Evolutionary conservation across 2,329 filamentous ascomycete species (phyloP).

Genomic region (Claviceps lovelessii): DNA sequence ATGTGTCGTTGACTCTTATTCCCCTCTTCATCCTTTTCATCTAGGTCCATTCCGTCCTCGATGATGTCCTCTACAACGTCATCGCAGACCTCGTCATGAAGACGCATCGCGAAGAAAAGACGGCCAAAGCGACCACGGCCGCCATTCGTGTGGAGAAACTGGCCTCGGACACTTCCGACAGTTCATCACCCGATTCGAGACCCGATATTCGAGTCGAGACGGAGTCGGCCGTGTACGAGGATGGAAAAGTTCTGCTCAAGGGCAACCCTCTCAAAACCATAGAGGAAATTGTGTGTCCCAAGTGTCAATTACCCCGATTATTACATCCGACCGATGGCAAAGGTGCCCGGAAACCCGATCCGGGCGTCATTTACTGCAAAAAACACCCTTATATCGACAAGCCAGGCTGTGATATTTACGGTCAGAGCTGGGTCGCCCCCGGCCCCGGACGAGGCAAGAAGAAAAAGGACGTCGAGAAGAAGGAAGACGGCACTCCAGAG

Average conservation of each 20-base stretch:
- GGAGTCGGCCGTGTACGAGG: conserved; percentile 54
- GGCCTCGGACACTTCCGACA: conserved; percentile 40
- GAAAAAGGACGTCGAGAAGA: conserved; percentile 63
- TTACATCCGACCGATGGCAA: conserved; percentile 59
- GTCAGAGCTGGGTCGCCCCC: conserved; percentile 64
- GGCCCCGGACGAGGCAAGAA: conserved; percentile 59
- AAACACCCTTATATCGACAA: conserved; percentile 65
- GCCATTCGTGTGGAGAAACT: conserved; percentile 51
- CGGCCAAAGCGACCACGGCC: conserved; percentile 51
- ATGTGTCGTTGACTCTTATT: not conserved
- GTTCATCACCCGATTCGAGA: conserved; percentile 36
- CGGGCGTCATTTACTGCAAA: conserved; percentile 61
- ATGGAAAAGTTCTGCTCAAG: conserved; percentile 53
- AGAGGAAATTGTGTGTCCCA: conserved; percentile 56
- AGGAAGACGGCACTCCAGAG: conserved; percentile 34
- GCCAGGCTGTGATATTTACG: conserved; percentile 66
- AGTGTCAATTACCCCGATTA: conserved; percentile 60
- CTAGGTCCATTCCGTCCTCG: conserved; percentile 51
- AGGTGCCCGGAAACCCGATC: conserved; percentile 50
- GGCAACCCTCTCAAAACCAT: conserved; percentile 60
- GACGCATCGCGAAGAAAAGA: conserved; percentile 66
- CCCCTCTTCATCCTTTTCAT: not conserved
- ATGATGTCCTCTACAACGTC: conserved; percentile 63
- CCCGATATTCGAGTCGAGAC: conserved; percentile 47
- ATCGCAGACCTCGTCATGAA: conserved; percentile 61